Evolutionary conservation across 164 flowering plant species (phyloP).

Genomic region (Taxillus chinensis): DNA sequence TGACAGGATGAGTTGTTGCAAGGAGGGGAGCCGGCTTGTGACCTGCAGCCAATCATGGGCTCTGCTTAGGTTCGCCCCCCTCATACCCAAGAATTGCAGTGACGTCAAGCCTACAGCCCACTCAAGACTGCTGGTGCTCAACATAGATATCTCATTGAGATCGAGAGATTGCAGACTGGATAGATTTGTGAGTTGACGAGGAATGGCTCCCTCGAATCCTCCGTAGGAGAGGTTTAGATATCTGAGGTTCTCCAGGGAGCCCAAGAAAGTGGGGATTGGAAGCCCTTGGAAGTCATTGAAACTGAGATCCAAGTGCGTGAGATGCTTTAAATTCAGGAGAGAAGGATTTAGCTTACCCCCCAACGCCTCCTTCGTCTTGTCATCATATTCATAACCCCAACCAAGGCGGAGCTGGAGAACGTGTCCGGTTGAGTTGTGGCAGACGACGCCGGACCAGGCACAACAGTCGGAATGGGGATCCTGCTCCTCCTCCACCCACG

Average conservation of each 20-base stretch:
- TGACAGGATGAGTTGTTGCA: slow-evolving; percentile 10
- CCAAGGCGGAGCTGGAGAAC: too few species aligned
- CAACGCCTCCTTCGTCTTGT: neutral
- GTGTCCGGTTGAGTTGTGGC: too few species aligned
- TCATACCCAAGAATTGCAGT: slow-evolving; percentile 14
- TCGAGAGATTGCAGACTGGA: neutral
- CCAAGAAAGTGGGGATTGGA: neutral
- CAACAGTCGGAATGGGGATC: too few species aligned
- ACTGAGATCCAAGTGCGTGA: neutral
- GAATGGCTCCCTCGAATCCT: neutral
- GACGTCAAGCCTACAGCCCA: slow-evolving; percentile 20
- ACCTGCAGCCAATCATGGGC: slow-evolving; percentile 14
- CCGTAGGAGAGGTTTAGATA: neutral
- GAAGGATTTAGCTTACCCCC: neutral
- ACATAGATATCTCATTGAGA: neutral
- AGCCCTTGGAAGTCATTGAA: neutral
- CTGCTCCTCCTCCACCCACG: too few species aligned
- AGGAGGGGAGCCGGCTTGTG: slow-evolving; percentile 14
- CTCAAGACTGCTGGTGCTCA: neutral
- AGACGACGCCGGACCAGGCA: too few species aligned
- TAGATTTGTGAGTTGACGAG: neutral
- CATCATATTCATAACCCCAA: too few species aligned
- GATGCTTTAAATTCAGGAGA: neutral
- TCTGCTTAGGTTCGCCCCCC: slow-evolving; percentile 5
- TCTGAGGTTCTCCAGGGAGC: neutral